Base-by-base conservation (phyloP, 1,284 basidiomycete genomes). In the Pseudozyma sp. region DNA sequence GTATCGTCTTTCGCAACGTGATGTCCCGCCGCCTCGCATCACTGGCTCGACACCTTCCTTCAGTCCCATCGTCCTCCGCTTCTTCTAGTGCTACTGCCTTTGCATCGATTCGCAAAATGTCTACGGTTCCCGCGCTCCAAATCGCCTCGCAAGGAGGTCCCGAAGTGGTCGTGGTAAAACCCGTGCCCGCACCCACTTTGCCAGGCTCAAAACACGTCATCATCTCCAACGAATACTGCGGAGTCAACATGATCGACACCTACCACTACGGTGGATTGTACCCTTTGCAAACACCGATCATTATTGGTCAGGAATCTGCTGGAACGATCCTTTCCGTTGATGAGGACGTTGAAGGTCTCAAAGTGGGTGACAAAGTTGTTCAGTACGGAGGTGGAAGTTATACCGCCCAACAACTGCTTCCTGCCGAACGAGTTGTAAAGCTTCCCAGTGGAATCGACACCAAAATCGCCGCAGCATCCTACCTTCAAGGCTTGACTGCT, bases 401-500 rank as follows among this genome's bases (percentile, higher is more conserved):
- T 81, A 91, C 93, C 19, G 91, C 94, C 80, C 94, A 94, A 85
- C 87, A 90, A 47, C 89, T 91, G 11, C 87, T 91, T 1, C 88
- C 90, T 1, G 92, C 90, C 87, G 86, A 88, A 62, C 87, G 87
- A 45, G 89, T 89, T n/a, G 90, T 88, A 74, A 88, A 90, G 13
- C 85, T 92, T 16, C 85, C 69, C 44, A 76, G 83, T 0, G 70
- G 64, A 1, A 80, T 97, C 51, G 88, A 90, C 1, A 89, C 90
- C 11, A 88, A 88, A 51, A 87, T 88, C 14, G 95, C 90, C 0
- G 92, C 91, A 1, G 91, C 92, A 0, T 86, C 89, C 2, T 81
- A 91, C 21, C 86, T 93, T 3, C 93, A 96, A 83, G 93, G 91
- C 14, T 79, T 97, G 54, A 97, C 95, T 0, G 91, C 92, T 0